Evolutionary conservation across 2,329 filamentous ascomycete genomes (phyloP).

Genomic region (Lasiodiplodia sp.): DNA sequence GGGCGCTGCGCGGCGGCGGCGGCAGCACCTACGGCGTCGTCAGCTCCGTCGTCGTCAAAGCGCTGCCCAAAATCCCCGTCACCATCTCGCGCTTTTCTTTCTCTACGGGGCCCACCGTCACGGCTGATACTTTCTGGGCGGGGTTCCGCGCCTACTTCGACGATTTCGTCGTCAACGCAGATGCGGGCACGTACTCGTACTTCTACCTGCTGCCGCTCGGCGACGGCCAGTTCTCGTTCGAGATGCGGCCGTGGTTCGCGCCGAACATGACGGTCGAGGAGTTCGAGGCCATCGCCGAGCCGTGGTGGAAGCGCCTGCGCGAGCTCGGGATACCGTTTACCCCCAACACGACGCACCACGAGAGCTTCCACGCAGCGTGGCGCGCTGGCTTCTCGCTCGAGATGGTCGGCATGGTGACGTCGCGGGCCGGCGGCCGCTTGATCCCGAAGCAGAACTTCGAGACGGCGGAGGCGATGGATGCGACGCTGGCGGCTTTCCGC

Average conservation of each 20-base stretch:
- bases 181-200: slow-evolving; percentile 3
- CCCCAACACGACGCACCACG: slow-evolving; percentile 47
- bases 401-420: slow-evolving; percentile 41
- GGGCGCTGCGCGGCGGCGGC: slow-evolving; percentile 45
- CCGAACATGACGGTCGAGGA: slow-evolving; percentile 41
- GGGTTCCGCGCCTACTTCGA: neutral
- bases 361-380: neutral
- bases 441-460: slow-evolving; percentile 52
- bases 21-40: slow-evolving; percentile 45
- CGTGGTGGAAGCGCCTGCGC: slow-evolving; percentile 41
- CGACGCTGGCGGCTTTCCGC: slow-evolving; percentile 46
- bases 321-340: slow-evolving; percentile 43
- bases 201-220: neutral
- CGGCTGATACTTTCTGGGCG: neutral
- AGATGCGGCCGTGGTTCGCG: too few relatives aligned
- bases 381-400: slow-evolving; percentile 41
- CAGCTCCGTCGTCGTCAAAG: slow-evolving; percentile 43
- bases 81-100: neutral
- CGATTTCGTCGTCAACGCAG: neutral
- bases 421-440: slow-evolving; percentile 55
- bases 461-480: slow-evolving; percentile 42
- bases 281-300: slow-evolving; percentile 43
- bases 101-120: neutral
- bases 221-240: neutral
- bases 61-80: slow-evolving; percentile 41